Conservation (phyloP, 2,329 filamentous ascomycete genomes). For the Fusarium coicis region DNA sequence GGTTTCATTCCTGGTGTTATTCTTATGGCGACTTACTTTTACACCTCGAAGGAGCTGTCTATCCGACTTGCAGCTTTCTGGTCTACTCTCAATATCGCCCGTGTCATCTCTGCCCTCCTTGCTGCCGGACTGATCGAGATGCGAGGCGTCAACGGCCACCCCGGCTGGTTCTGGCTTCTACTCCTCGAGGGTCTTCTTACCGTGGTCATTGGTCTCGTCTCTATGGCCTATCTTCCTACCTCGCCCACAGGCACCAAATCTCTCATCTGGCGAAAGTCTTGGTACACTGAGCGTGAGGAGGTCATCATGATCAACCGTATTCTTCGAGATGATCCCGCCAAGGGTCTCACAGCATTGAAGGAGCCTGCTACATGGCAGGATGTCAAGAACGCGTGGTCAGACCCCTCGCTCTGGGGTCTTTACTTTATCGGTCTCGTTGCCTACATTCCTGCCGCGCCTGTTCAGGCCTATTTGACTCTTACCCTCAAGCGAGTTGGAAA, state of each 20-base stretch:
- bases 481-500: constrained; percentile 64
- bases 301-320: constrained; percentile 75
- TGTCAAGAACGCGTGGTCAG: constrained; percentile 56
- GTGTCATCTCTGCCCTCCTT: constrained; percentile 60
- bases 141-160: constrained; percentile 57
- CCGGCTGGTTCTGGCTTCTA: constrained; percentile 68
- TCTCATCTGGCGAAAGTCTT: constrained; percentile 69
- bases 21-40: constrained; percentile 78
- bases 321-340: constrained; percentile 64
- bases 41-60: constrained; percentile 74
- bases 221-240: constrained; percentile 68
- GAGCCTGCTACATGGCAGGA: constrained; percentile 56
- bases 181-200: constrained; percentile 58
- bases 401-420: constrained; percentile 61
- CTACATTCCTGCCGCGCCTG: constrained; percentile 61
- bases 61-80: constrained; percentile 76
- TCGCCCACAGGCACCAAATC: constrained; percentile 74
- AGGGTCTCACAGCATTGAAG: constrained; percentile 59
- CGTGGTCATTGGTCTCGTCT: constrained; percentile 62
- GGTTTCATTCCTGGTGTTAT: constrained; percentile 70
- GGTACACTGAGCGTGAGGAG: constrained; percentile 75
- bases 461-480: constrained; percentile 63
- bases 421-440: constrained; percentile 61
- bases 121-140: constrained; percentile 61
- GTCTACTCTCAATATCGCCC: constrained; percentile 60